Evolutionary conservation across 176 grass and related monocot species (phyloP), one percentile per base, ranked within the genome.

Genomic region (Echinochloa phyllopogon): DNA sequence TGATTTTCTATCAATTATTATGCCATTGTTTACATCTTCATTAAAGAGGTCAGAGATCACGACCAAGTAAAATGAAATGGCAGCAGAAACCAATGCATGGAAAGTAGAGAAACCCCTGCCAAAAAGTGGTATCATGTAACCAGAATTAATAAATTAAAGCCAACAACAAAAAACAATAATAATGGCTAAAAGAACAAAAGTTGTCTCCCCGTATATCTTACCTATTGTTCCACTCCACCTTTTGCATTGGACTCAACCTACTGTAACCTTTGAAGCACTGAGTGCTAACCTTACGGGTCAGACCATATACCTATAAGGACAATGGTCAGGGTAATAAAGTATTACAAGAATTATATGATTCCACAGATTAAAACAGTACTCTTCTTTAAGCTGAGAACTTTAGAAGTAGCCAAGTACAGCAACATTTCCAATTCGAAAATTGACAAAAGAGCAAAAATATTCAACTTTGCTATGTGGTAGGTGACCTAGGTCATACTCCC

Each of bases 211-310:
- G 11, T 18, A 76, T 69, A 53, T 72, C 74, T 65, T 24, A 92
- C 93, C 88, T 81, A 58, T 95, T 92, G 61, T 88, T 92, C 93
- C 93, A 95, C 49, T 92, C 93, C 45, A 95, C 81, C 59, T 81
- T 95, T 52, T 90, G 78, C 52, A 43, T 75, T 25, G 55, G 75
- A 33, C 60, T 90, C 43, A 90, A 84, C 12, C 70, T 77, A 85
- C 71, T 83, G 59, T 95, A 95, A 1, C 79, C 51, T 77, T 90
- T 90, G 62, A 92, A 90, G 67, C 69, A 79, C 33, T 15, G 27
- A 15, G 50, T 75, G 66, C 90, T 95, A 60, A 92, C 70, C 58
- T 84, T 72, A 45, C 51, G 16, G 39, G 88, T 86, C 38, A 90
- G 84, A 5, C 87, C 75, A 78, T 95, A 92, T 69, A 95, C 86